Evolutionary conservation across 768 basidiomycete species (phyloP), one percentile per base, ranked within the genome.

Genomic region (Tylopilus subfusipes): DNA sequence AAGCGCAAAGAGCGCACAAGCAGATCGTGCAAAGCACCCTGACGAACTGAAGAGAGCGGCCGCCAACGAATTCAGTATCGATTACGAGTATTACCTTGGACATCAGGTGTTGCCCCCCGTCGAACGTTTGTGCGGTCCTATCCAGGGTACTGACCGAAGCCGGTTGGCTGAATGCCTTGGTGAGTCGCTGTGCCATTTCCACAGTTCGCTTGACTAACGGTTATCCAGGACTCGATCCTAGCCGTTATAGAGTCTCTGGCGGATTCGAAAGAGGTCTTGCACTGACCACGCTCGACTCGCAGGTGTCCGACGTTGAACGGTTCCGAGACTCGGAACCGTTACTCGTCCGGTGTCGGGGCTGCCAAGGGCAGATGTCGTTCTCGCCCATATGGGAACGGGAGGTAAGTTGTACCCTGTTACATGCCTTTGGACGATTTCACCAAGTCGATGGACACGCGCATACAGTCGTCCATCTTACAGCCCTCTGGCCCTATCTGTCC

Each of bases 161-260:
- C 82, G 95, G 33, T 75, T 99, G 21, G 97, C 97, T 0, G 96
- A 98, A 74, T 98, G 93, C 68, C 82, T 99, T 7, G 96, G 94
- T 93, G 66, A 49, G 80, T 69, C 21, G 16, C 30, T 36, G 1
- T n/a, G 18, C 34, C 58, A 27, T 36, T 16, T 21, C 9, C 8
- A 5, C 29, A 6, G 3, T 9, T 9, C n/a, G 16, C 14, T 50
- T 24, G 36, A 54, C 51, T 58, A 45, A 58, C 19, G 13, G 19
- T 27, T 31, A 22, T 29, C 1, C 16, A 86, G 86, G 87, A 16
- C 72, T 84, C 53, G 81, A 83, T 66, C 80, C 88, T n/a, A 68
- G 70, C 16, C 79, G 82, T 21, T 88, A 81, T 61, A 78, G 73
- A 52, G 63, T 50, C 61, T 63, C 73, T 55, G 72, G 71, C 11